Conservation (phyloP, 2,329 filamentous ascomycete genomes). For the Diaporthe longicolla region DNA sequence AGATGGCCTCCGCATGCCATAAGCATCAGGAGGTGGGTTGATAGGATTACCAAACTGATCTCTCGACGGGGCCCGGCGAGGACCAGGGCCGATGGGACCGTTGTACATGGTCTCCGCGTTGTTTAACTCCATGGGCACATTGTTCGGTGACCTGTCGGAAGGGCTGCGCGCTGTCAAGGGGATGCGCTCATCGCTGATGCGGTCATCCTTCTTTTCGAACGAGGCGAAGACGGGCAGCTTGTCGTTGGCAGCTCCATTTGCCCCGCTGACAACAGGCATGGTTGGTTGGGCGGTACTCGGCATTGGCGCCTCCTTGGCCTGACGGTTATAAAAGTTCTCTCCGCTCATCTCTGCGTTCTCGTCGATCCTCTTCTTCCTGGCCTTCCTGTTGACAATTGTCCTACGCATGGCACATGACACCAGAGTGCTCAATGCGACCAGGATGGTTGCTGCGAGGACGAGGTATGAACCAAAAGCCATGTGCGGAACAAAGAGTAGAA, state of each 20-base stretch:
- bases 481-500: constrained; percentile 94
- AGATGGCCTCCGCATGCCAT: constrained; percentile 62
- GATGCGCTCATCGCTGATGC: constrained; percentile 77
- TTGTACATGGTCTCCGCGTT: constrained; percentile 54
- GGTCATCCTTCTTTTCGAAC: constrained; percentile 76
- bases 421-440: constrained; percentile 85
- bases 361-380: constrained; percentile 90
- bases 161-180: constrained; percentile 78
- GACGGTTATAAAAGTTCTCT: constrained; percentile 87
- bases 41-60: constrained; percentile 78
- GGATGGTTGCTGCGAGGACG: constrained; percentile 88
- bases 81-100: constrained; percentile 49
- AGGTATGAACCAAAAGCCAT: constrained; percentile 95
- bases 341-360: constrained; percentile 98
- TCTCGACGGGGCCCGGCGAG: constrained; percentile 57
- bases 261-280: constrained; percentile 69
- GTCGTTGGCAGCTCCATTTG: constrained; percentile 62
- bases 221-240: constrained; percentile 71
- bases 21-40: constrained; percentile 59
- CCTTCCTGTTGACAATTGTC: constrained; percentile 90
- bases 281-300: constrained; percentile 68
- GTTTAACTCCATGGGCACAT: constrained; percentile 56
- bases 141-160: constrained; percentile 68
- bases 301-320: constrained; percentile 66
- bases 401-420: constrained; percentile 96